These are phyloP conservation scores for Myriosclerotinia curreyana DNA, from an alignment of 2,329 filamentous ascomycete species.

Conservation along the genomic window DNA sequence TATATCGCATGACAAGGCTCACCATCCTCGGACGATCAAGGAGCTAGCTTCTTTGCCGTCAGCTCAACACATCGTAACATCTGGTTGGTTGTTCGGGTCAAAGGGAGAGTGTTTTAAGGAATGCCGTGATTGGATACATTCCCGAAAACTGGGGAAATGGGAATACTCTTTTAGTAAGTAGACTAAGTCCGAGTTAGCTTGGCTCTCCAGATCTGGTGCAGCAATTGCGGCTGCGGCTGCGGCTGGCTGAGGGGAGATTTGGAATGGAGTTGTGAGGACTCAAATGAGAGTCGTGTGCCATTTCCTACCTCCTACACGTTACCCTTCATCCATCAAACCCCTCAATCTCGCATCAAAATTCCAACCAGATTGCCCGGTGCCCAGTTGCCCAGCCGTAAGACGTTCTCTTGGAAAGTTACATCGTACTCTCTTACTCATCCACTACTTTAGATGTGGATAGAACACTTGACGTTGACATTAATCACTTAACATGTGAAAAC, in stretches of 20 bases:
- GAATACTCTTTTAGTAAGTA: background rate
- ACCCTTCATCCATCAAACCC: background rate
- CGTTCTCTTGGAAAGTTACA: background rate
- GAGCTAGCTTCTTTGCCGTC: background rate
- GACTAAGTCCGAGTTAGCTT: background rate
- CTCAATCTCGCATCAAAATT: background rate
- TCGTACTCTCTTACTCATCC: too few species aligned
- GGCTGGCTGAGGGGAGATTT: background rate
- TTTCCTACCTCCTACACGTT: background rate
- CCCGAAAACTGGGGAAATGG: slow-evolving; percentile 17
- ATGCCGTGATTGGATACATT: slow-evolving; percentile 22
- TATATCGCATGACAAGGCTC: slow-evolving; percentile 9
- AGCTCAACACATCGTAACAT: background rate
- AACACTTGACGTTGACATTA: too few species aligned
- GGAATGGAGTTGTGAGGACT: too few species aligned
- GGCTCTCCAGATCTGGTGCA: slow-evolving; percentile 8
- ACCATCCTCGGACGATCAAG: slow-evolving; percentile 24
- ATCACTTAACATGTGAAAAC: background rate
- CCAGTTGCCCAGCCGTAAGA: slow-evolving; percentile 9
- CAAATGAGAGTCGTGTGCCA: background rate
- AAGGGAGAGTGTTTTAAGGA: slow-evolving; percentile 16
- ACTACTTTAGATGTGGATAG: too few species aligned
- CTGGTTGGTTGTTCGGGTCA: slow-evolving; percentile 16
- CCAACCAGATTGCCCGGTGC: background rate
- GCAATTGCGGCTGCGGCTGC: background rate